phyloP scores from a whole-genome alignment of 2,329 filamentous ascomycete genomes.

The Penicillium brasilianum region DNA sequence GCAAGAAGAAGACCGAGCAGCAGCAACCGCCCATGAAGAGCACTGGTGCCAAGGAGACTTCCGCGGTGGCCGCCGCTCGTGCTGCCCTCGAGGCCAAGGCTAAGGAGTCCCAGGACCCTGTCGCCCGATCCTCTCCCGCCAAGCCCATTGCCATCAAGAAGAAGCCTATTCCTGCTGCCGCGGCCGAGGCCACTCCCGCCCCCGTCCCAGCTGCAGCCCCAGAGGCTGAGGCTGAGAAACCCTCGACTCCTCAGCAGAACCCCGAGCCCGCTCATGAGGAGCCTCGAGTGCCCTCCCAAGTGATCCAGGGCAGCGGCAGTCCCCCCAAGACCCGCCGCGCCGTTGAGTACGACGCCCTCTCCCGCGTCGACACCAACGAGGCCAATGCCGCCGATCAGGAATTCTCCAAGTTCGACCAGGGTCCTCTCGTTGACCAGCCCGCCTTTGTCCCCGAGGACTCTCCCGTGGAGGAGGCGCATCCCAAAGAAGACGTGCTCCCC shows the following conservation, averaged over 20 bases:
- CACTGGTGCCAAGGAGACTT: conserved; percentile 37
- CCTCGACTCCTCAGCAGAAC: conserved; percentile 16
- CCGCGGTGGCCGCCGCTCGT: conserved; percentile 50
- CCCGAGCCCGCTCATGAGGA: conserved; percentile 34
- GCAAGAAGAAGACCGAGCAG: conserved; percentile 45
- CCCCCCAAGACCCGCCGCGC: conserved; percentile 52
- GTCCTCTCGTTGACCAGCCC: conserved; percentile 83
- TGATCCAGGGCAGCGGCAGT: conserved; percentile 30
- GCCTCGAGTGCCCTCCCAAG: conserved; percentile 6
- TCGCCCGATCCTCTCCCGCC: conserved; percentile 24
- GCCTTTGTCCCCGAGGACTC: conserved; percentile 72
- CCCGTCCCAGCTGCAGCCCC: background rate
- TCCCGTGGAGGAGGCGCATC: conserved; percentile 27
- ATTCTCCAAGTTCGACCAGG: conserved; percentile 80
- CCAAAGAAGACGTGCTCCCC: conserved; percentile 21
- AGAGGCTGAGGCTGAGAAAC: conserved; percentile 12
- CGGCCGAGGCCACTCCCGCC: conserved; percentile 9
- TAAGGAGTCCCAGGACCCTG: conserved; percentile 39
- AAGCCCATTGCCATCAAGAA: conserved; percentile 40
- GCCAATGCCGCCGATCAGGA: conserved; percentile 52
- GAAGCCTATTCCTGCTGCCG: conserved; percentile 38
- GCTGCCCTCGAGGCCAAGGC: conserved; percentile 48
- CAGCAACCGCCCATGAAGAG: conserved; percentile 38
- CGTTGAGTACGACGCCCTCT: conserved; percentile 61
- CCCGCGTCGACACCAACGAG: conserved; percentile 62